Base-by-base conservation (phyloP, 106 monocot genomes). In the Dendrobium officinale region DNA sequence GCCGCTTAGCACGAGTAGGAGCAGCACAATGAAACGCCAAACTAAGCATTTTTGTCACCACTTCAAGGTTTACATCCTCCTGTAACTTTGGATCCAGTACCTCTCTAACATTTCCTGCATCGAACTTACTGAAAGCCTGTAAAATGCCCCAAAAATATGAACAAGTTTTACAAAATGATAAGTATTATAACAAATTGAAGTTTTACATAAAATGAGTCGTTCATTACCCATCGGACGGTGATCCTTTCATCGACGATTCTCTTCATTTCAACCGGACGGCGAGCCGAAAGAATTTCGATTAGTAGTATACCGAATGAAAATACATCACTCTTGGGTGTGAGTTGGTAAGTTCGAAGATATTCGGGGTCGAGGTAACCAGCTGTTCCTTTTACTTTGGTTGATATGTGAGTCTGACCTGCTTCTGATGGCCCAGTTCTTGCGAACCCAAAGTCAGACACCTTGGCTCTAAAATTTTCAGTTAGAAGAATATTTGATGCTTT, bases 1-100 rank as follows among this genome's bases (percentile, higher is more conserved):
- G 79, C 64, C 79, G 79, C n/a, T 79, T 64, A 22, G 44, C 43
- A 0, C 79, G 79, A 42, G 79, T 79, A 2, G 79, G 79, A 42
- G 79, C 79, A n/a, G 79, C 79, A 24, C 79, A 79, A 43, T 79
- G 79, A 16, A 79, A 79, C 43, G 79, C 79, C 64, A 79, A 79
- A 67, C 66, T 64, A 24, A 79, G 44, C 79, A 79, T 66, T 66
- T 79, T 79, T 20, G n/a, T 67, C n/a, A 79, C 24, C 5, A 79
- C 79, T 43, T 79, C 79, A 3, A 20, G 7, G 44, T 79, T 64
- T 26, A 79, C 44, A 45, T 41, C 44, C 26, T 67, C 79, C 66
- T 67, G 37, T 47, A 79, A 79, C 20, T 22, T 61, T 17, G 79
- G 79, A 64, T 79, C 79, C 41, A 79, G 7, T 24, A 67, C 17